Evolutionary conservation across 2,329 filamentous ascomycete genomes (phyloP).

Genomic region (Neopestalotiopsis clavispora): DNA sequence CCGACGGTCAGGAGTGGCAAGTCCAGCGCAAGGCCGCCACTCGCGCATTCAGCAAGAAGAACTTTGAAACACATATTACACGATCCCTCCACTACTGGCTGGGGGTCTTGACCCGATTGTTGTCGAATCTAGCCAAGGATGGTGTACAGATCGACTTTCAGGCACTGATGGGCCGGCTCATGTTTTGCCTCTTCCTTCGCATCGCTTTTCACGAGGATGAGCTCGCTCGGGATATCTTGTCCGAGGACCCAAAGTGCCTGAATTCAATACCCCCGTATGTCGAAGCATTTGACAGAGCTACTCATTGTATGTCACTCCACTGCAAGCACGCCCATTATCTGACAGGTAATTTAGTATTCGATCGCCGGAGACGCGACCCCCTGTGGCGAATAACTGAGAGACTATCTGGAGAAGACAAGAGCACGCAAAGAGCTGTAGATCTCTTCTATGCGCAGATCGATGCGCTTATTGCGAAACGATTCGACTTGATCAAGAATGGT

Average conservation of each 20-base stretch:
- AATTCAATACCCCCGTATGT: not conserved
- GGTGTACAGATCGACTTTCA: not conserved
- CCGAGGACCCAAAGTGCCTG: not conserved
- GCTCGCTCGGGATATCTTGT: not conserved
- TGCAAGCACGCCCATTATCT: not conserved
- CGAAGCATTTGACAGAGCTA: not conserved
- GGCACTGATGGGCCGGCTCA: not conserved
- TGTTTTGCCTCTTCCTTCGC: not conserved
- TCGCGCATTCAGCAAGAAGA: conserved; percentile 1
- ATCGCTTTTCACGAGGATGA: conserved; percentile 1
- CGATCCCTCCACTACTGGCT: conserved; percentile 1
- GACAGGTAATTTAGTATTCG: not conserved
- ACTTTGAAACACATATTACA: not conserved
- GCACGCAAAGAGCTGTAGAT: not conserved
- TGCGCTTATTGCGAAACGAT: not conserved
- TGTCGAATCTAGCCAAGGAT: not conserved
- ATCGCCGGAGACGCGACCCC: not conserved
- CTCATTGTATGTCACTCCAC: not conserved
- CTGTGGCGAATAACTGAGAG: not conserved
- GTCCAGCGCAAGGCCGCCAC: not conserved
- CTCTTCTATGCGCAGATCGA: conserved; percentile 1
- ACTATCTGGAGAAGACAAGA: conserved; percentile 4
- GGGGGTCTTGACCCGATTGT: not conserved
- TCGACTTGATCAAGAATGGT: not conserved
- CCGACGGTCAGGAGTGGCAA: conserved; percentile 2